Evolutionary conservation across 805 yeast genomes (phyloP).

Genomic region (Kodamaea fukazawae): DNA sequence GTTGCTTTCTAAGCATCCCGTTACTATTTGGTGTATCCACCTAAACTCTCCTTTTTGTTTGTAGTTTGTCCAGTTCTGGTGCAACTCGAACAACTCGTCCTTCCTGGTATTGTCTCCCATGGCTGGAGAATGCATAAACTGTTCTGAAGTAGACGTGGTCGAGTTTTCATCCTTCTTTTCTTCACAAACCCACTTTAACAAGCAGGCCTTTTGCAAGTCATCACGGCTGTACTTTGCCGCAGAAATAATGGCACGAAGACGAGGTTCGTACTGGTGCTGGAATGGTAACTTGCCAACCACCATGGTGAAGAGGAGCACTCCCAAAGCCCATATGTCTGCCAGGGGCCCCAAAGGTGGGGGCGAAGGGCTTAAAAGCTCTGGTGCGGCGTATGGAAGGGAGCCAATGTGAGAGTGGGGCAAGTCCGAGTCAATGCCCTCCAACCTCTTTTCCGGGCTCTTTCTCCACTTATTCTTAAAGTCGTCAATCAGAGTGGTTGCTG

Average conservation of each 20-base stretch:
- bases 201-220: slow-evolving; percentile 42
- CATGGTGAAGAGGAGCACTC: slow-evolving; percentile 73
- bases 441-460: neutral
- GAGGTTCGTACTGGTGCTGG: slow-evolving; percentile 78
- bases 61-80: slow-evolving; percentile 19
- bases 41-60: slow-evolving; percentile 19
- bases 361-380: slow-evolving; percentile 67
- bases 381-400: slow-evolving; percentile 89
- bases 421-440: slow-evolving; percentile 24
- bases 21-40: slow-evolving; percentile 37
- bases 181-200: slow-evolving; percentile 26
- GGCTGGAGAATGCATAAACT: slow-evolving; percentile 13
- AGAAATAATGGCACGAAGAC: slow-evolving; percentile 67
- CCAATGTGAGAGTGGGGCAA: slow-evolving; percentile 75
- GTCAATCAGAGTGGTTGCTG: slow-evolving; percentile 9
- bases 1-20: slow-evolving; percentile 54
- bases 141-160: slow-evolving; percentile 3
- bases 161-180: slow-evolving; percentile 10
- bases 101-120: slow-evolving; percentile 18
- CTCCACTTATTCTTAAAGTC: slow-evolving; percentile 9
- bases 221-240: slow-evolving; percentile 59
- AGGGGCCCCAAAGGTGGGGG: slow-evolving; percentile 62
- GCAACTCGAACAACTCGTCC: slow-evolving; percentile 16
- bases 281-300: slow-evolving; percentile 76
- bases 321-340: slow-evolving; percentile 91